Percentiles rank a stretch among this genome's conserved stretches.
phyloP scores from a whole-genome alignment of 2,329 filamentous ascomycete genomes.

The Bipolaris oryzae region DNA sequence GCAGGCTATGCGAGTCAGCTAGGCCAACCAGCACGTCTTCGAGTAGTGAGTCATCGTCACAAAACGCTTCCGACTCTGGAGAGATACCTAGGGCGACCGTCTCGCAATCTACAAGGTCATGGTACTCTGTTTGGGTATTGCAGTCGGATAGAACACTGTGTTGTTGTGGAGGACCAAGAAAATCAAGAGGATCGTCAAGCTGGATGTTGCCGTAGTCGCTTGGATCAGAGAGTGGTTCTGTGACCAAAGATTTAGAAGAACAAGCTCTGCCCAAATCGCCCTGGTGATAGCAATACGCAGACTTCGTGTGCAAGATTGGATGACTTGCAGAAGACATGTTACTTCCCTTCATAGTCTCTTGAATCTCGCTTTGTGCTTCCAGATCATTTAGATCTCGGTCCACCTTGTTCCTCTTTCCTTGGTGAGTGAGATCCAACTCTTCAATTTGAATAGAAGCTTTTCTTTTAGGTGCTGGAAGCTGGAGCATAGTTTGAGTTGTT shows the following conservation, averaged over 20 bases:
- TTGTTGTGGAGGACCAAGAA: not conserved
- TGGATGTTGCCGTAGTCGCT: conserved; percentile 41
- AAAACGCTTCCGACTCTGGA: conserved; percentile 30
- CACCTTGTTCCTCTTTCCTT: conserved; percentile 36
- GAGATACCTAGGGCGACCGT: not conserved
- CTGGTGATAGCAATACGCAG: conserved; percentile 33
- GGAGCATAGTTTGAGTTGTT: conserved; percentile 38
- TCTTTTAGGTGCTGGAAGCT: conserved; percentile 34
- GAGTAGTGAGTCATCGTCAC: conserved; percentile 40
- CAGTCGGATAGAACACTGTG: not conserved
- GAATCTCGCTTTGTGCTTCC: conserved; percentile 30
- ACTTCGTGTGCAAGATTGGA: conserved; percentile 36
- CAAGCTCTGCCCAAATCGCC: conserved; percentile 31
- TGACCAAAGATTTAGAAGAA: conserved; percentile 20
- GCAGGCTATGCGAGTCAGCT: conserved; percentile 39
- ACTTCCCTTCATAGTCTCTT: conserved; percentile 32
- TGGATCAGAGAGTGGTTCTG: conserved; percentile 10
- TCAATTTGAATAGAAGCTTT: conserved; percentile 33
- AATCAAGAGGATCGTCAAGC: conserved; percentile 20
- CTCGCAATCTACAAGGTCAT: not conserved
- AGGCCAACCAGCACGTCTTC: conserved; percentile 42
- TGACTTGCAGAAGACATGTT: conserved; percentile 27
- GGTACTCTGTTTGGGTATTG: not conserved
- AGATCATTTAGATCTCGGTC: conserved; percentile 23
- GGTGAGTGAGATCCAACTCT: conserved; percentile 41